Base-by-base conservation (phyloP, 129 eudicot species). In the Ambrosia artemisiifolia region DNA sequence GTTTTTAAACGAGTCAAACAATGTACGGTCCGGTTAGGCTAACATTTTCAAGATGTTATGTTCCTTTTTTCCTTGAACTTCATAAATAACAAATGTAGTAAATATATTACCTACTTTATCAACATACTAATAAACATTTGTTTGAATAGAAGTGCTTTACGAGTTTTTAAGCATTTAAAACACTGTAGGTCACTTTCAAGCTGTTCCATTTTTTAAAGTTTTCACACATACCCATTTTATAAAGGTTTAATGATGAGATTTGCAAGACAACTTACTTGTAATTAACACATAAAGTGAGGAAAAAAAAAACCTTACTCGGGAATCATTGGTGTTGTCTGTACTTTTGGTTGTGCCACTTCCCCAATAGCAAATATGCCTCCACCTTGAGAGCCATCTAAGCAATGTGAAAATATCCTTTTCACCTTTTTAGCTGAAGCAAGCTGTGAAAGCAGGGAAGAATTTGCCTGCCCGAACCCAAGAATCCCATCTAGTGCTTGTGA, bases 281-380 rank as follows among this genome's bases (percentile, higher is more conserved):
- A 2, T 8, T 17, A 4, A 30, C 24, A 17, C 40, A 38, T 38
- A 4, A 18, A 42, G n/a, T n/a, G n/a, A n/a, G n/a, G n/a, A 71
- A 2, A 28, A 16, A 9, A 44, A 18, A 24, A 59, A 65, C 69
- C 80, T 19, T 54, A 80, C 84, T 80, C 84, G 16, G 91, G 90
- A 61, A 92, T 86, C 81, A 89, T 60, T 30, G 95, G 96, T 47
- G 98, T 89, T 69, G 90, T 70, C 12, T 80, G 73, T 24, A 89
- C 77, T 84, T 80, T 87, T 18, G 98, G 98, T 79, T 89, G 81
- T 61, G 89, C 96, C 11, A 93, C 81, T 85, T 93, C 83, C 74
- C 98, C 98, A 42, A 93, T 87, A 47, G 98, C 95, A 75, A 87
- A 93, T 6, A 93, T 87, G 49, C 98, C 98, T 61, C 98, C 98